Evolutionary conservation across 1,139 yeast species (phyloP), one percentile per base, ranked within the genome.

Genomic region (Debaryomyces subglobosus): DNA sequence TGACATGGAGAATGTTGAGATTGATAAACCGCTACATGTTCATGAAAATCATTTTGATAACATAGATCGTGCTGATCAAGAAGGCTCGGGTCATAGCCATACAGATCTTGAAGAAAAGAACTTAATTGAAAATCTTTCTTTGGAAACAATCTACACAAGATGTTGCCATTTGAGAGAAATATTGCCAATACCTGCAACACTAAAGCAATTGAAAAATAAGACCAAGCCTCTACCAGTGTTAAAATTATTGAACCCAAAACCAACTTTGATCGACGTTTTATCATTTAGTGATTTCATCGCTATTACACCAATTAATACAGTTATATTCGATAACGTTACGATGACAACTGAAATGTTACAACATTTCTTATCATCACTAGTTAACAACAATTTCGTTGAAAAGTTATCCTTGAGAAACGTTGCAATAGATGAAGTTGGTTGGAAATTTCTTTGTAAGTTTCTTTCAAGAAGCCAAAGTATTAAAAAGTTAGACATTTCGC

Each of bases 121-220:
- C 8, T 32, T 51, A 7, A 40, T 54, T 10, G 67, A 60, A 45
- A 59, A 74, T 64, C 55, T 84, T 12, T 74, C 89, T 0, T 69
- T 89, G 49, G 96, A 89, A 58, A 81, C 84, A 38, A 73, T 92
- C 13, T 92, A 92, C 65, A 89, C 97, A 0, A 74, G 97, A 55
- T 91, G 97, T 64, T 92, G 97, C 61, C 98, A 92, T 67, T 73
- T 92, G 52, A 77, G 98, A 47, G 98, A 92, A 61, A 92, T 92
- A 47, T 69, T 92, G 54, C 98, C 98, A 0, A 91, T 92, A 51
- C 96, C 96, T 1, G 96, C 96, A 0, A 90, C 96, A 0, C 65
- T 90, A 58, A 87, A 86, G 59, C 98, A 92, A 64, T 77, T 92
- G 50, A 88, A 86, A 61, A 84, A 84, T 52, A 89, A 89, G 59